phyloP scores from a whole-genome alignment of 495 filamentous ascomycete species.

The Penicillium atrosanguineum region DNA sequence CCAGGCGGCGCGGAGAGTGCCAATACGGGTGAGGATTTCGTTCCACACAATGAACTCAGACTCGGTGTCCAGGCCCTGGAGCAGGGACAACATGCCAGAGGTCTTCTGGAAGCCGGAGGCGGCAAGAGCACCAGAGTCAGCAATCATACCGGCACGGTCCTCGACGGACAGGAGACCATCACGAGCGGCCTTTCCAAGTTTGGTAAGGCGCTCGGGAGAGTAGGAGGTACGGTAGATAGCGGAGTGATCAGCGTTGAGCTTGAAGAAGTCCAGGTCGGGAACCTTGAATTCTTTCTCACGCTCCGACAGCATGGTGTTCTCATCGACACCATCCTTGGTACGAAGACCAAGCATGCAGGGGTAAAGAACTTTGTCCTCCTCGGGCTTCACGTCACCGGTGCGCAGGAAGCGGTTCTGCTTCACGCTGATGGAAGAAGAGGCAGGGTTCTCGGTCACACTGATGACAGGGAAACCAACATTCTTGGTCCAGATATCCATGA shows the following conservation, averaged over 20 bases:
- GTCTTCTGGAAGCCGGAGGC: constrained; percentile 91
- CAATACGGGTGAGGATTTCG: constrained; percentile 77
- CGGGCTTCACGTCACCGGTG: constrained; percentile 63
- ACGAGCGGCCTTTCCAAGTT: constrained; percentile 74
- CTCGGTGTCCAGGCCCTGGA: constrained; percentile 82
- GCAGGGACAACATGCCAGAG: constrained; percentile 78
- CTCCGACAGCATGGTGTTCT: constrained; percentile 61
- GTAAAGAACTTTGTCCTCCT: constrained; percentile 70
- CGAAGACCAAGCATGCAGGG: constrained; percentile 60
- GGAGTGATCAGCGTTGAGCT: constrained; percentile 67
- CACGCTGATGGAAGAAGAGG: constrained; percentile 46
- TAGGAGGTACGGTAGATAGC: constrained; percentile 65
- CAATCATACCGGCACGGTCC: constrained; percentile 93
- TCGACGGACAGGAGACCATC: constrained; percentile 84
- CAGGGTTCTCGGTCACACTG: constrained; percentile 54
- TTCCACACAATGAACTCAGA: constrained; percentile 92
- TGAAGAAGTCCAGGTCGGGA: constrained; percentile 61
- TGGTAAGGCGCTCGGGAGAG: constrained; percentile 56
- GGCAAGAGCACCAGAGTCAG: constrained; percentile 88
- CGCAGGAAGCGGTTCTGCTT: constrained; percentile 69
- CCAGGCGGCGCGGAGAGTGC: constrained; percentile 76
- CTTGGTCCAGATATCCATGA: constrained; percentile 71
- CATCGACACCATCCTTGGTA: constrained; percentile 56
- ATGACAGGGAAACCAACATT: constrained; percentile 66
- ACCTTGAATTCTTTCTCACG: constrained; percentile 73